These are phyloP conservation scores for Isatis tinctoria DNA, from an alignment of 345 rosid genomes.

Conservation along the genomic window DNA sequence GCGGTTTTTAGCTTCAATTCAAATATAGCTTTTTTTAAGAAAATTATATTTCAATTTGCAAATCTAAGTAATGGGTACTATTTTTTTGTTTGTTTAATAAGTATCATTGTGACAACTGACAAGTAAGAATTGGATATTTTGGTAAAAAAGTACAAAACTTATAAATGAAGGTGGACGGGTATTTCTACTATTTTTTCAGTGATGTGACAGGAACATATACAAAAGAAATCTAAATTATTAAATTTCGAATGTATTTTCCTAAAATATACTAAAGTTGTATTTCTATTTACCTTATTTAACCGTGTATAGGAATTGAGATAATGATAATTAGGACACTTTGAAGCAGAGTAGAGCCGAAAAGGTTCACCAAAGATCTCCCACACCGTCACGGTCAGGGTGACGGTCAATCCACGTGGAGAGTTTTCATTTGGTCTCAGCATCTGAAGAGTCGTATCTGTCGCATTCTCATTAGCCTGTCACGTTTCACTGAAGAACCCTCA, in stretches of 20 bases:
- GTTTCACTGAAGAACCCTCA: not conserved
- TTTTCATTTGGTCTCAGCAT: not conserved
- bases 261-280: not conserved
- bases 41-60: not conserved
- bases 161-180: not conserved
- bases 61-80: not conserved
- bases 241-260: not conserved
- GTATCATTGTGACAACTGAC: not conserved
- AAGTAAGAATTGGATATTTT: not conserved
- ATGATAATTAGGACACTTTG: not conserved
- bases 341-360: not conserved
- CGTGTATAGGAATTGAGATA: not conserved
- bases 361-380: not conserved
- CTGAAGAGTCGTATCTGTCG: conserved; percentile 20
- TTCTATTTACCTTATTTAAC: not conserved
- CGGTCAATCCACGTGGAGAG: not conserved
- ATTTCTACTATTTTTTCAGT: not conserved
- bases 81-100: not conserved
- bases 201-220: not conserved
- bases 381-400: conserved; percentile 6
- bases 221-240: not conserved
- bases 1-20: not conserved
- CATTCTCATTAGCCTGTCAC: conserved; percentile 28
- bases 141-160: not conserved
- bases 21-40: not conserved